Base-by-base conservation (phyloP, 202 grass and related monocot species). In the Digitaria exilis region DNA sequence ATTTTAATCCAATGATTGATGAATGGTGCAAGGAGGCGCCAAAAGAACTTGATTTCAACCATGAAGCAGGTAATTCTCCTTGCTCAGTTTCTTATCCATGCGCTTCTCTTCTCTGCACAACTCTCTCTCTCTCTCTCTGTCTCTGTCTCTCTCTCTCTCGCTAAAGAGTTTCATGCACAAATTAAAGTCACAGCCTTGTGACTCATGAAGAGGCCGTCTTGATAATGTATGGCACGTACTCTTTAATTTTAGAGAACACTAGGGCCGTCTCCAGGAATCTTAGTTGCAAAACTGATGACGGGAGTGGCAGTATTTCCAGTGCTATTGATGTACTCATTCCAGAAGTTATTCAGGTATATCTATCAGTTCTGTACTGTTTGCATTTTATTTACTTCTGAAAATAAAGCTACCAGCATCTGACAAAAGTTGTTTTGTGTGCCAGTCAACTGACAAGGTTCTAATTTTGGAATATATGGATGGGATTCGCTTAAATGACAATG, bases 21-120 rank as follows among this genome's bases (percentile, higher is more conserved):
- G 96, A 98, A 83, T 98, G 96, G 96, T 96, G 93, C 60, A 98
- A 93, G 70, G 96, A 98, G 71, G 91, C 93, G 65, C 96, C 96
- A 71, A 98, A 96, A 79, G 96, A 98, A 88, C 96, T 98, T 84
- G 93, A 98, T 90, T 98, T 98, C 64, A 96, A 96, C 84, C 85
- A 94, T 39, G 96, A 98, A 94, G 96, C 93, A 89, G 96, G 96
- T 96, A 90, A 22, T 51, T 87, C 17, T 64, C 37, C 63, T 78
- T 82, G 24, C 1, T 87, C 16, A 61, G n/a, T 14, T 78, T 83
- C 37, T 55, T 58, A 24, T 1, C 67, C 26, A 62, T 67, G 35
- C 22, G 60, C n/a, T n/a, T 39, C 37, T 39, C 24, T 81, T 54
- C 24, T 49, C 49, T 75, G n/a, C 45, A 32, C 66, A 21, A 78